Base-by-base conservation (phyloP, 192 early-diverging fungal genomes). In the Backusella macrospora region DNA sequence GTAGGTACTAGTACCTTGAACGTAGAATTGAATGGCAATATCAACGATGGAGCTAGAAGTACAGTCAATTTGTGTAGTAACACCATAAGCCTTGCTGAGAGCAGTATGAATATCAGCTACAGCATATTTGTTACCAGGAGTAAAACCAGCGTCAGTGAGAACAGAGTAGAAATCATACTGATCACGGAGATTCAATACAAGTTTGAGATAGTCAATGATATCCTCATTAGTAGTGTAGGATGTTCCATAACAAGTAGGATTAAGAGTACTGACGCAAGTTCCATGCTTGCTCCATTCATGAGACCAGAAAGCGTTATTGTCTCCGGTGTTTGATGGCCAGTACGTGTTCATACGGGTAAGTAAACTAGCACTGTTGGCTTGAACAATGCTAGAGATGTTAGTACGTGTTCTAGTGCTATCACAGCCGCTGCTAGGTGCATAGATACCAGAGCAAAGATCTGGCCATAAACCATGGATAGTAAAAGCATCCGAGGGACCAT, bases 221-320 rank as follows among this genome's bases (percentile, higher is more conserved):
- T 90, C 90, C 34, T 89, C 74, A 55, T 87, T 71, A 48, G 83
- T 69, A 21, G 47, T 63, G 42, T 85, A 89, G 18, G 45, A 49
- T 5, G 70, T 62, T 16, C 38, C 74, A 70, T 85, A 89, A 84
- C 93, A 94, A 4, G 39, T 21, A 18, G 90, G 91, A 16, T 83
- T 81, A 47, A 92, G 75, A 1, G 91, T 92, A 2, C 86, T 84
- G 8, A 92, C 87, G 78, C 91, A 94, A 8, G 90, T 92, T 70
- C 93, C 93, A 74, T 94, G 93, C 84, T 94, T 94, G 84, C 75
- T 78, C 90, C 90, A 94, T 66, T 94, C 93, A 75, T 94, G 93
- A 6, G 87, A 76, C 91, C 91, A 93, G 81, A 94, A 91, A 78
- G 82, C 88, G 81, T 91, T 86, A 81, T 93, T 89, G 81, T 87